Percentiles rank a stretch among this genome's conserved stretches.
Conservation (phyloP, 495 filamentous ascomycete genomes). For the Zalerion maritima region DNA sequence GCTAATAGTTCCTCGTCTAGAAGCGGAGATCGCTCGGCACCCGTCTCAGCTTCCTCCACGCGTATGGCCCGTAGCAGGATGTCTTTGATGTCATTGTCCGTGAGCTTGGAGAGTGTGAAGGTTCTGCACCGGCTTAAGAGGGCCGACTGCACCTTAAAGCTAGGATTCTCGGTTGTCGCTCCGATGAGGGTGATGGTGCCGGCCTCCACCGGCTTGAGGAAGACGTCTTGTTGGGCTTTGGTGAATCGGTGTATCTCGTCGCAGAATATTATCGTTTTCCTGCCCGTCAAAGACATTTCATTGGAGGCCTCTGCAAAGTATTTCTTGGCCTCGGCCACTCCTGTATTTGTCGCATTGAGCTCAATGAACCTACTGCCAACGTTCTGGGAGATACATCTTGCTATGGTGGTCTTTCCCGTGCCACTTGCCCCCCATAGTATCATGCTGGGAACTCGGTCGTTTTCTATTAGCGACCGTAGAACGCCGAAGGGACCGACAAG, state of each 20-base stretch:
- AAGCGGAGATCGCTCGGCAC: slow-evolving; percentile 32
- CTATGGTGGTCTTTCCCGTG: slow-evolving; percentile 95
- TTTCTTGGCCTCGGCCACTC: slow-evolving; percentile 91
- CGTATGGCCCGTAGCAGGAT: slow-evolving; percentile 65
- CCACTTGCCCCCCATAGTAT: slow-evolving; percentile 87
- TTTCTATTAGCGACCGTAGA: slow-evolving; percentile 78
- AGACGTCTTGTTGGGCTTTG: slow-evolving; percentile 90
- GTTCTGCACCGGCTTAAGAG: slow-evolving; percentile 80
- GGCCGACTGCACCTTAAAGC: slow-evolving; percentile 83
- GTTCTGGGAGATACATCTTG: slow-evolving; percentile 73
- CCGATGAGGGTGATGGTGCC: slow-evolving; percentile 86
- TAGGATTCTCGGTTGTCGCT: slow-evolving; percentile 93
- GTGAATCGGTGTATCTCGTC: slow-evolving; percentile 94
- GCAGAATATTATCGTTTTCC: slow-evolving; percentile 93
- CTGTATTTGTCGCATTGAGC: slow-evolving; percentile 84
- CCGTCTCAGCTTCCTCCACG: slow-evolving; percentile 29
- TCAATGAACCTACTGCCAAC: slow-evolving; percentile 80
- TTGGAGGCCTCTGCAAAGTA: slow-evolving; percentile 73
- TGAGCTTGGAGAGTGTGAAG: slow-evolving; percentile 68
- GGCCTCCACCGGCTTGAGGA: slow-evolving; percentile 81
- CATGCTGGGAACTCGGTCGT: slow-evolving; percentile 81
- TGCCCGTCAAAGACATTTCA: slow-evolving; percentile 66
- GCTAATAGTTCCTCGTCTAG: slow-evolving; percentile 62
- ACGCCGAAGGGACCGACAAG: slow-evolving; percentile 75
- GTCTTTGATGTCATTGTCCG: slow-evolving; percentile 48